These are phyloP conservation scores for Amanita fuliginea DNA, from an alignment of 768 basidiomycete genomes.

Conservation along the genomic window DNA sequence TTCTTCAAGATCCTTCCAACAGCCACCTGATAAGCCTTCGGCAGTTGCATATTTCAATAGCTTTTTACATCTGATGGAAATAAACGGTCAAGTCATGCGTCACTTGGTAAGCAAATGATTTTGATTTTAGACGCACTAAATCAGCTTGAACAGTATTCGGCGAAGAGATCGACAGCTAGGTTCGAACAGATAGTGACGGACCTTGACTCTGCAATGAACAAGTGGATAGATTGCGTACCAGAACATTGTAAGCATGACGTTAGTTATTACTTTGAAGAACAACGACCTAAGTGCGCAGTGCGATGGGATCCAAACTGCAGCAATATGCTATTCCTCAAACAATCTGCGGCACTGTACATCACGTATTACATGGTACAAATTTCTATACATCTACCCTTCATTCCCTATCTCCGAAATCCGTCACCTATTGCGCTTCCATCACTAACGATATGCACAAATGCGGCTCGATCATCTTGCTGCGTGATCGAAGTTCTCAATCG, in stretches of 20 bases:
- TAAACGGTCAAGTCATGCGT: too few relatives aligned
- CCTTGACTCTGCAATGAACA: conserved; percentile 60
- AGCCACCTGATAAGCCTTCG: conserved; percentile 27
- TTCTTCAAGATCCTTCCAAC: conserved; percentile 45
- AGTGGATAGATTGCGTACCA: conserved; percentile 60
- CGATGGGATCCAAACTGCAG: conserved; percentile 38
- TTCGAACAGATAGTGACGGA: conserved; percentile 49
- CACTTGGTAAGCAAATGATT: too few relatives aligned
- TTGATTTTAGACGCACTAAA: too few relatives aligned
- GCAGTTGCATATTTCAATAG: too few relatives aligned
- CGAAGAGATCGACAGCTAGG: neutral
- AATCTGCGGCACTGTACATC: conserved; percentile 46
- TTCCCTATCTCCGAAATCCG: conserved; percentile 43
- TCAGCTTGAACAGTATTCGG: too few relatives aligned
- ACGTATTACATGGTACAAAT: conserved; percentile 54
- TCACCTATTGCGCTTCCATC: conserved; percentile 48
- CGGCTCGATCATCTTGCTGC: conserved; percentile 72
- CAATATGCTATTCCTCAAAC: conserved; percentile 36
- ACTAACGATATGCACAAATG: conserved; percentile 66
- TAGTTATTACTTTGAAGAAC: neutral
- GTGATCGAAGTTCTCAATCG: conserved; percentile 51
- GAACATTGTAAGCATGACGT: conserved; percentile 34
- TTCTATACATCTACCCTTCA: conserved; percentile 68
- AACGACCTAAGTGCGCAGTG: neutral
- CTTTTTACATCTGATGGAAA: too few relatives aligned